A percentile compares a stretch with the other conserved stretches of the same genome.
Conservation (phyloP, 257 asterid species). For the Paulownia fortunei region DNA sequence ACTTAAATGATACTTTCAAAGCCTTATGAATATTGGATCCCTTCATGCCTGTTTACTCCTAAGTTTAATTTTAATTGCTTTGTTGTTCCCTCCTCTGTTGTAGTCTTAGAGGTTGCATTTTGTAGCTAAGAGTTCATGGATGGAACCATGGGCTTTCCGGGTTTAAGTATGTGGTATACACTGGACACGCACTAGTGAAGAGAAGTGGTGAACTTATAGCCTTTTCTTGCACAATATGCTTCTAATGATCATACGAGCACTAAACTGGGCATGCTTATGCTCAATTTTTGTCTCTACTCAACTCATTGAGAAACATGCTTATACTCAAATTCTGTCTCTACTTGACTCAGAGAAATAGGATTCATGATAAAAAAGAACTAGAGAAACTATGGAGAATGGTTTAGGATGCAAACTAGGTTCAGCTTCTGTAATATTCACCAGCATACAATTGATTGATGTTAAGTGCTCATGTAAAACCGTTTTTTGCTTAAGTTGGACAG, state of each 20-base stretch:
- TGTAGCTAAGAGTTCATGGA: background rate
- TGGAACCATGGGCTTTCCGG: background rate
- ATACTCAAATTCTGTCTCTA: background rate
- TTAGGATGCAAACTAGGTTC: conserved; percentile 12
- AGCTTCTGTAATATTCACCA: background rate
- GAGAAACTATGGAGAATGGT: conserved; percentile 1
- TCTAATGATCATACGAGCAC: conserved; percentile 11
- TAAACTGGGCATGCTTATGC: background rate
- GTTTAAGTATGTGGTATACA: background rate
- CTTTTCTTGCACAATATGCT: background rate
- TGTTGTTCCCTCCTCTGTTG: conserved; percentile 3
- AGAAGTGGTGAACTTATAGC: background rate
- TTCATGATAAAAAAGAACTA: conserved; percentile 2
- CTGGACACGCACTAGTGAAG: background rate
- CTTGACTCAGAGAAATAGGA: background rate
- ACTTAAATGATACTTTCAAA: background rate
- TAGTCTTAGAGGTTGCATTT: conserved; percentile 18
- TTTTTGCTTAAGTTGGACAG: background rate
- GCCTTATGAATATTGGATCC: background rate
- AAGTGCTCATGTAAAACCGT: background rate
- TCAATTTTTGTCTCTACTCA: background rate
- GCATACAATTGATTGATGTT: background rate
- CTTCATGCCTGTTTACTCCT: background rate
- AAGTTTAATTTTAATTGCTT: background rate
- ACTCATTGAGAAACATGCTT: background rate